Base-by-base conservation (phyloP, 805 yeast species). In the Wickerhamomyces alni region DNA sequence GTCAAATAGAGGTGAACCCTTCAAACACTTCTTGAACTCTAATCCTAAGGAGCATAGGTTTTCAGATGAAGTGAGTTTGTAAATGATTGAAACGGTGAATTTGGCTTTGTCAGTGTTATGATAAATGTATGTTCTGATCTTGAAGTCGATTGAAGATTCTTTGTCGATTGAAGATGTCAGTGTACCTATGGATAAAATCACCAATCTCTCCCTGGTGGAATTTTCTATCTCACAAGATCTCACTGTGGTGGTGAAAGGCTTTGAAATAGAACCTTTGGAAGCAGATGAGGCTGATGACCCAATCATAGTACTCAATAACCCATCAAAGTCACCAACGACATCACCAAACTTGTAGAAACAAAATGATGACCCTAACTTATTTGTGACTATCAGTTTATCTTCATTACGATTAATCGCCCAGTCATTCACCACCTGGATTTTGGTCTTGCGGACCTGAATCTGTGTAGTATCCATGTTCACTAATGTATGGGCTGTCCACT, bases 121-220 rank as follows among this genome's bases (percentile, higher is more conserved):
- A 18, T 22, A 31, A 4, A 42, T 13, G 24, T 42, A 42, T 7
- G 40, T 17, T 39, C 45, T 39, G 4, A 39, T 8, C 18, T 39
- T 33, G 30, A 42, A 42, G 12, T 28, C 26, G 15, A 39, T 39
- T 6, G 17, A 32, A 21, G 35, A 32, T 8, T 12, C 5, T 21
- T 19, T n/a, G 26, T n/a, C n/a, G 8, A 19, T 11, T 6, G 4
- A 3, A 9, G 33, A 30, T 8, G 22, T 5, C 10, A 30, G 13
- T 9, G 21, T 5, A 17, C 33, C 33, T 9, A 22, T 30, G 6
- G 33, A 17, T 5, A 30, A 17, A 4, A 30, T 17, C 5, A 30
- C 33, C 8, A 30, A 21, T 17, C 22, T 17, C 7, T 30, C 33
- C 11, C 8, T 17, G 13, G 33, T 17, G 8, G 11, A 8, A n/a